phyloP scores from a whole-genome alignment of 176 grass and related monocot genomes.

The Carex myosuroides region DNA sequence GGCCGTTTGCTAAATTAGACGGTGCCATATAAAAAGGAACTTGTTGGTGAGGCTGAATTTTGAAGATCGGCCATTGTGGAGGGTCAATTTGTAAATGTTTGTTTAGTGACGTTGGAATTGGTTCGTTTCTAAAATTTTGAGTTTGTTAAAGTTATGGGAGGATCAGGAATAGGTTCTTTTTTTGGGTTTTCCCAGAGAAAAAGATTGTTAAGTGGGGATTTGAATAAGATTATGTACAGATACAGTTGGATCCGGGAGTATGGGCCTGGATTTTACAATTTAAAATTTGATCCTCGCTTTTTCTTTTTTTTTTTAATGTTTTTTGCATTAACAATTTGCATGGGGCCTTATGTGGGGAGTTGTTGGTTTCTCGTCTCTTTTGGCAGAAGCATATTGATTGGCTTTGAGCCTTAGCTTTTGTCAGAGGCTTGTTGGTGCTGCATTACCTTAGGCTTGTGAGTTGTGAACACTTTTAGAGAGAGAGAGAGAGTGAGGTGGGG shows the following conservation, averaged over 20 bases:
- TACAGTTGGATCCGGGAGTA: constrained; percentile 53
- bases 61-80: constrained; percentile 36
- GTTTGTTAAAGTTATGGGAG: constrained; percentile 25
- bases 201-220: constrained; percentile 58
- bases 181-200: constrained; percentile 43
- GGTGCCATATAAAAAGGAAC: not conserved
- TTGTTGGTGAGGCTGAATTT: constrained; percentile 41
- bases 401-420: constrained; percentile 43
- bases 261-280: constrained; percentile 44
- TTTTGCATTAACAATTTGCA: constrained; percentile 34
- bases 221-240: constrained; percentile 73
- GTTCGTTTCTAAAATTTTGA: constrained; percentile 30
- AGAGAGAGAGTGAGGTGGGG: constrained; percentile 29
- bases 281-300: constrained; percentile 21
- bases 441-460: constrained; percentile 35
- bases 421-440: constrained; percentile 32
- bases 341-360: not conserved
- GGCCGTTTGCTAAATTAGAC: not conserved
- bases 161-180: constrained; percentile 25
- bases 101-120: constrained; percentile 34
- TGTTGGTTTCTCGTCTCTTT: constrained; percentile 41
- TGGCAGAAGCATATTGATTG: constrained; percentile 50
- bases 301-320: constrained; percentile 18
- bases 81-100: constrained; percentile 51
- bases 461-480: constrained; percentile 30